phyloP scores from a whole-genome alignment of 202 grass and related monocot species.

The Thinopyrum obtusiflorum region DNA sequence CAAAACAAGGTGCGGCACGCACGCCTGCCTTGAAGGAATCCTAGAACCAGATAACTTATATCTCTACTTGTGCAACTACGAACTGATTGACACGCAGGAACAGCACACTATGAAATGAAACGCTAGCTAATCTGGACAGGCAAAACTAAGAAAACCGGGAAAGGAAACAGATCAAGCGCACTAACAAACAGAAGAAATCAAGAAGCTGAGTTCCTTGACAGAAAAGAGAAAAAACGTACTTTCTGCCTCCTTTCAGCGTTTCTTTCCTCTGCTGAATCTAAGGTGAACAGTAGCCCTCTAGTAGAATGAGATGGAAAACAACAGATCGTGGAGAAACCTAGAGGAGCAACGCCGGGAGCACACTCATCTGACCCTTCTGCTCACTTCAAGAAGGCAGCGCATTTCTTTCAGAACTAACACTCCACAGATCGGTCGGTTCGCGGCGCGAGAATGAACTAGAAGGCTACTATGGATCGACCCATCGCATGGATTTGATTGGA shows the following conservation, averaged over 20 bases:
- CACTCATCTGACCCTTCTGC: not conserved
- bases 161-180: slow-evolving; percentile 11
- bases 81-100: not conserved
- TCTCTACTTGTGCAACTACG: not conserved
- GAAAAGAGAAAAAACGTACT: not conserved
- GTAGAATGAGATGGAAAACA: not conserved
- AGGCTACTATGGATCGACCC: not conserved
- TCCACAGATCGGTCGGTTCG: not conserved
- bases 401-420: not conserved
- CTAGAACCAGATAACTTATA: not conserved
- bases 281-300: not conserved
- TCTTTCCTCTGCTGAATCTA: not conserved
- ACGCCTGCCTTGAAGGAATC: not conserved
- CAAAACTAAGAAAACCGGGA: not conserved
- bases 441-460: not conserved
- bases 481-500: not conserved
- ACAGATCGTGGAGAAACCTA: slow-evolving; percentile 1
- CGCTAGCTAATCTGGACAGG: not conserved
- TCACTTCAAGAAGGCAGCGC: not conserved
- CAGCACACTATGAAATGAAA: not conserved
- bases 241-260: not conserved
- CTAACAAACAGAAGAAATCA: not conserved
- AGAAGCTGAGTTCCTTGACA: not conserved
- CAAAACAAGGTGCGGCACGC: not conserved
- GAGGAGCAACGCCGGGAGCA: not conserved